Evolutionary conservation across 192 early-diverging fungal species (phyloP).

Genomic region (Coemansia guatemalensis): DNA sequence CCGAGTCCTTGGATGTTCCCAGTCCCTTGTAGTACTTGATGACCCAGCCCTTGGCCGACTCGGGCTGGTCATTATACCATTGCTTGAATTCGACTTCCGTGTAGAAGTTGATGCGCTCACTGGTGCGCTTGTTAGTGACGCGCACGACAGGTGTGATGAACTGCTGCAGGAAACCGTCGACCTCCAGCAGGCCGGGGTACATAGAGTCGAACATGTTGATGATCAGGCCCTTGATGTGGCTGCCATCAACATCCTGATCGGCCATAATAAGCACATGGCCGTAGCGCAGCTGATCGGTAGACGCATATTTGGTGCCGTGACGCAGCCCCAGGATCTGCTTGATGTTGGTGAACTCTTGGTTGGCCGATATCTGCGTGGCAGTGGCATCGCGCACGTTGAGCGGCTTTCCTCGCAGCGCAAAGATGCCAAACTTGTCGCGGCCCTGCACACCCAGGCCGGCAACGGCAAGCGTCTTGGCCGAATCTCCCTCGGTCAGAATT

Average conservation of each 20-base stretch:
- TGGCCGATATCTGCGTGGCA: constrained; percentile 64
- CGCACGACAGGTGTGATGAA: constrained; percentile 98
- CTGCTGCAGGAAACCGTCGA: constrained; percentile 89
- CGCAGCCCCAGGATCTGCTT: constrained; percentile 94
- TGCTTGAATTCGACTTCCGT: constrained; percentile 90
- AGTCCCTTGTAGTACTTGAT: constrained; percentile 99
- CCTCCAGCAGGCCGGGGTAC: constrained; percentile 87
- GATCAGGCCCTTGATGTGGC: constrained; percentile 95
- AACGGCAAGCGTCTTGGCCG: constrained; percentile 88
- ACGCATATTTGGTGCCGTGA: constrained; percentile 78
- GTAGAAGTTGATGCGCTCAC: constrained; percentile 73
- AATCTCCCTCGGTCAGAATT: constrained; percentile 97
- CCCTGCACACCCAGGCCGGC: constrained; percentile 85
- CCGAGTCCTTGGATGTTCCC: constrained; percentile 80
- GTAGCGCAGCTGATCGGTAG: constrained; percentile 77
- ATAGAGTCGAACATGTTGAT: constrained; percentile 96
- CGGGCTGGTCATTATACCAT: constrained; percentile 71
- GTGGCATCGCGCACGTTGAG: constrained; percentile 93
- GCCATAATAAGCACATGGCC: constrained; percentile 98
- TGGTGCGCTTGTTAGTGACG: constrained; percentile 59
- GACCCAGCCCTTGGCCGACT: constrained; percentile 74
- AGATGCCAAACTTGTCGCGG: constrained; percentile 89
- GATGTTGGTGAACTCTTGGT: constrained; percentile 84
- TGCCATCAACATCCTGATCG: constrained; percentile 97
- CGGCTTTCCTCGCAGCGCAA: constrained; percentile 94